These are phyloP conservation scores for Mycena amicta DNA, from an alignment of 768 basidiomycete species.

Conservation along the genomic window DNA sequence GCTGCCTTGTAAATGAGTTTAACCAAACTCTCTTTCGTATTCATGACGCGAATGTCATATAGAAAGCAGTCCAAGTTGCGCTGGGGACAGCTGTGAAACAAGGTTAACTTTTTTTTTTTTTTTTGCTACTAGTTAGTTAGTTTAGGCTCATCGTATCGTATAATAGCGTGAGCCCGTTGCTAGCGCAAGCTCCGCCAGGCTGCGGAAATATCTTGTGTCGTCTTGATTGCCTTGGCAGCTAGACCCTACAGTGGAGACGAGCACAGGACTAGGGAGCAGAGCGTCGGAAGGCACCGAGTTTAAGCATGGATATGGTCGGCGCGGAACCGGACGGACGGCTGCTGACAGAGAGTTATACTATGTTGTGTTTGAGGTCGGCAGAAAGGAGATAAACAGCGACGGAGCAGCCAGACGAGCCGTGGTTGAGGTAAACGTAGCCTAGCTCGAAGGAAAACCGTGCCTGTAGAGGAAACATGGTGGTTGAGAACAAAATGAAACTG, in stretches of 20 bases:
- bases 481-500: too few relatives aligned
- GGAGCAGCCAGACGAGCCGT: conserved; percentile 54
- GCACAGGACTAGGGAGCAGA: conserved; percentile 37
- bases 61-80: conserved; percentile 40
- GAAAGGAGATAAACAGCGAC: conserved; percentile 36
- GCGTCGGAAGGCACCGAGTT: conserved; percentile 40
- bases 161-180: too few relatives aligned
- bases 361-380: conserved; percentile 29
- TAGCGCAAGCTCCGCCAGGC: too few relatives aligned
- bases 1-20: conserved; percentile 42
- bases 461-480: conserved; percentile 26
- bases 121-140: too few relatives aligned
- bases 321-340: conserved; percentile 39
- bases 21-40: conserved; percentile 33
- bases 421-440: conserved; percentile 41
- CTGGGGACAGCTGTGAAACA: conserved; percentile 13
- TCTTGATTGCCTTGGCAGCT: too few relatives aligned
- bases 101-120: too few relatives aligned
- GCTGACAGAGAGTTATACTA: conserved; percentile 55
- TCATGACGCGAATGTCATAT: conserved; percentile 44
- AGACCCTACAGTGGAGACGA: too few relatives aligned
- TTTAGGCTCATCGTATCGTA: too few relatives aligned
- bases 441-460: conserved; percentile 48
- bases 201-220: too few relatives aligned
- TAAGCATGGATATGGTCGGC: conserved; percentile 49